phyloP scores from a whole-genome alignment of 345 rosid species.

The Bruguiera sexangula region DNA sequence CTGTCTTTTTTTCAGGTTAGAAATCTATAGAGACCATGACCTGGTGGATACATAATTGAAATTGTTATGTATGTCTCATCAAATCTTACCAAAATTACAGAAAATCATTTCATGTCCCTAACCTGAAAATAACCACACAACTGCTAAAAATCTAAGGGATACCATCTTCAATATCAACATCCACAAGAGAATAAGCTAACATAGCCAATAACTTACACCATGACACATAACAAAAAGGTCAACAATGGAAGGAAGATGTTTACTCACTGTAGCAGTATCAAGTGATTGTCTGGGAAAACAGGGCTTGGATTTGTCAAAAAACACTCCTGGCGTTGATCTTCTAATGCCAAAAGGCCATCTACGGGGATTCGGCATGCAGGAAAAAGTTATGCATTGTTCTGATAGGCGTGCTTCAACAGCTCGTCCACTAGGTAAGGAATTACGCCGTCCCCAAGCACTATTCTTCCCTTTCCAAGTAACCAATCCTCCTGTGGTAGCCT shows the following conservation, averaged over 20 bases:
- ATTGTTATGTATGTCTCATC: too few species aligned
- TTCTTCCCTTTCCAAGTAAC: conserved; percentile 32
- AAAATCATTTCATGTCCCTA: too few species aligned
- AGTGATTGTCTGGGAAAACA: conserved; percentile 38
- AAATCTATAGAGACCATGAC: background rate
- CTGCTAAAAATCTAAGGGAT: background rate
- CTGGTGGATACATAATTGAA: too few species aligned
- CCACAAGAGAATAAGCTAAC: background rate
- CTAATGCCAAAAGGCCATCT: conserved; percentile 29
- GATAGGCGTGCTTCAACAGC: conserved; percentile 27
- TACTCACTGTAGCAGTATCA: conserved; percentile 43
- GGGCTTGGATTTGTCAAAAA: conserved; percentile 56
- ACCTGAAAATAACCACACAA: too few species aligned
- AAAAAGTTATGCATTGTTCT: conserved; percentile 32
- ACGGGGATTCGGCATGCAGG: conserved; percentile 44
- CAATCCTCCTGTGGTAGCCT: conserved; percentile 23
- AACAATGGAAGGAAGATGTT: background rate
- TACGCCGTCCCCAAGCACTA: conserved; percentile 31
- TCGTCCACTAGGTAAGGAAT: conserved; percentile 29
- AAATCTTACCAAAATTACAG: too few species aligned
- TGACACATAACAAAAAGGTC: background rate
- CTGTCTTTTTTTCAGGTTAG: background rate
- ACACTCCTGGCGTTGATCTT: conserved; percentile 42
- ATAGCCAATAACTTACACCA: too few species aligned
- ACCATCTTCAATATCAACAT: background rate